A percentile compares a stretch with the other conserved stretches of the same genome.
Evolutionary conservation across 495 filamentous ascomycete species (phyloP).

Genomic region (Evernia prunastri): DNA sequence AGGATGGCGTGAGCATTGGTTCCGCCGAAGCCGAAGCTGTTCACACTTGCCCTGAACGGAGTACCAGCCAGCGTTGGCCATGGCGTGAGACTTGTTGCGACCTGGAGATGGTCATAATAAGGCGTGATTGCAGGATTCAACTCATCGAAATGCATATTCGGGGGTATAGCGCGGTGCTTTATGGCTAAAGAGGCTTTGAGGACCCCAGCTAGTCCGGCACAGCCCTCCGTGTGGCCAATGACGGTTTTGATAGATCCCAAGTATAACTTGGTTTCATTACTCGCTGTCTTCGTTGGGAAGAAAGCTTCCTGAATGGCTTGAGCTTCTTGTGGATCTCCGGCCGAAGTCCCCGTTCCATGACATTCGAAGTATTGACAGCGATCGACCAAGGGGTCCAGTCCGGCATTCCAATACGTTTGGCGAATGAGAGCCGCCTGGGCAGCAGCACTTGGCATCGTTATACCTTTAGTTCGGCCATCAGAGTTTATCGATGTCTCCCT

Average conservation of each 20-base stretch:
- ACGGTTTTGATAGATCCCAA: slow-evolving; percentile 54
- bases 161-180: slow-evolving; percentile 45
- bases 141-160: slow-evolving; percentile 49
- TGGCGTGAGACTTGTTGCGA: slow-evolving; percentile 10
- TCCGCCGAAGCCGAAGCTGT: slow-evolving; percentile 47
- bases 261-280: slow-evolving; percentile 28
- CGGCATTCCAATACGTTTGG: slow-evolving; percentile 21
- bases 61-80: slow-evolving; percentile 24
- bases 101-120: slow-evolving; percentile 14
- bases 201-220: slow-evolving; percentile 31
- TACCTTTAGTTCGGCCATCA: slow-evolving; percentile 24
- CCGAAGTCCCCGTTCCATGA: slow-evolving; percentile 27
- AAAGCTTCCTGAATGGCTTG: slow-evolving; percentile 25
- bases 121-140: slow-evolving; percentile 41
- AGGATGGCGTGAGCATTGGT: no score
- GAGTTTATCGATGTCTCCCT: slow-evolving; percentile 46
- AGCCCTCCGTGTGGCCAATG: slow-evolving; percentile 50
- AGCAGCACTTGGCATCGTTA: slow-evolving; percentile 28
- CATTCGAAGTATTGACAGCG: slow-evolving; percentile 22
- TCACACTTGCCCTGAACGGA: slow-evolving; percentile 25
- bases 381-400: slow-evolving; percentile 35
- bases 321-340: slow-evolving; percentile 39
- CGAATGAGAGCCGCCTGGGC: slow-evolving; percentile 25
- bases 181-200: slow-evolving; percentile 41
- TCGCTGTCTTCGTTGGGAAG: slow-evolving; percentile 16